Evolutionary conservation across 2,329 filamentous ascomycete species (phyloP).

Genomic region (Aspergillus chevalieri): DNA sequence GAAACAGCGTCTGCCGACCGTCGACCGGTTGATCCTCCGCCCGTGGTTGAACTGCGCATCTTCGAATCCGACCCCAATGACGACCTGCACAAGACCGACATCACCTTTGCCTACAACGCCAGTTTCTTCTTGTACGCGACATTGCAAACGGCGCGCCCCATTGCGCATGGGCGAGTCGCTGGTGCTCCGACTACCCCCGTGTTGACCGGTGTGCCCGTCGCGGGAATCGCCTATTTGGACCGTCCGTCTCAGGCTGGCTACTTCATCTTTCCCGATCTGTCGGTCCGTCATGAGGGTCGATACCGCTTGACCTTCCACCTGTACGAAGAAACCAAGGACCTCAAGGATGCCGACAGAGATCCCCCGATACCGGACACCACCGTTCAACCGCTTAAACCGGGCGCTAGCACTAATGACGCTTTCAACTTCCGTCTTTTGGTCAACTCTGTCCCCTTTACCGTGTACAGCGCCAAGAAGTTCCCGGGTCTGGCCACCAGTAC

Average conservation of each 20-base stretch:
- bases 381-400: conserved; percentile 25
- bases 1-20: conserved; percentile 71
- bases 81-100: conserved; percentile 58
- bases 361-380: conserved; percentile 35
- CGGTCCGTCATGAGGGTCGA: conserved; percentile 88
- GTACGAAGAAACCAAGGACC: conserved; percentile 87
- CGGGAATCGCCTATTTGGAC: conserved; percentile 92
- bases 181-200: conserved; percentile 68
- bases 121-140: conserved; percentile 97
- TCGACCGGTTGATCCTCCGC: conserved; percentile 87
- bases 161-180: conserved; percentile 72
- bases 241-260: conserved; percentile 75
- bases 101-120: conserved; percentile 88
- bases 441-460: conserved; percentile 77
- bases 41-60: conserved; percentile 85
- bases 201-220: conserved; percentile 87
- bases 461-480: conserved; percentile 98
- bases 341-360: conserved; percentile 65
- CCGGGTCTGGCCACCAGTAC: conserved; percentile 90
- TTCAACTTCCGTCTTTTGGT: conserved; percentile 86
- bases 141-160: conserved; percentile 74
- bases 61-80: conserved; percentile 57
- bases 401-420: conserved; percentile 43
- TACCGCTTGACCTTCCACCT: conserved; percentile 89
- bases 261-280: conserved; percentile 96